These are phyloP conservation scores for Sporothrix inflata DNA, from an alignment of 2,329 filamentous ascomycete species.

Conservation along the genomic window DNA sequence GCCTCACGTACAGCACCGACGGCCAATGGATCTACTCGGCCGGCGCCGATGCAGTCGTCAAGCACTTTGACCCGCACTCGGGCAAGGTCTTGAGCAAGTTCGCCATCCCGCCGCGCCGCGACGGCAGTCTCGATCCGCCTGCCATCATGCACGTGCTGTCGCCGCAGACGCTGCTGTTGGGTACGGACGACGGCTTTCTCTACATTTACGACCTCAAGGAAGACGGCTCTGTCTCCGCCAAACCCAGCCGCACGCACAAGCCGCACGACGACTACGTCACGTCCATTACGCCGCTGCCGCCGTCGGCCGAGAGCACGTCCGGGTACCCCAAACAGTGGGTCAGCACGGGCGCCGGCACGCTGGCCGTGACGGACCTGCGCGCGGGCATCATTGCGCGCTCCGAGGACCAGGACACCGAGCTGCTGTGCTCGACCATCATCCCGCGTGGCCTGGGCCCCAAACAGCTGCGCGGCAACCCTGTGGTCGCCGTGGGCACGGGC, in stretches of 20 bases:
- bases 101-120: conserved; percentile 64
- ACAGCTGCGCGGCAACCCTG: conserved; percentile 67
- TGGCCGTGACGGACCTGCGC: conserved; percentile 87
- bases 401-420: conserved; percentile 92
- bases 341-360: conserved; percentile 86
- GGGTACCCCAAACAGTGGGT: conserved; percentile 95
- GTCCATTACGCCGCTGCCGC: conserved; percentile 79
- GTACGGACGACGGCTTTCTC: conserved; percentile 85
- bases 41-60: conserved; percentile 60
- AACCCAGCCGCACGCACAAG: conserved; percentile 76
- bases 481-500: conserved; percentile 74
- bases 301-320: conserved; percentile 78
- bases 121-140: conserved; percentile 55
- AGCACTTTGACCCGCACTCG: conserved; percentile 57
- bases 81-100: conserved; percentile 81
- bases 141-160: conserved; percentile 82
- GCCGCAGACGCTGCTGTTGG: conserved; percentile 84
- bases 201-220: conserved; percentile 82
- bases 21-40: conserved; percentile 70
- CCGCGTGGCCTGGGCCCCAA: conserved; percentile 70
- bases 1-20: conserved; percentile 76
- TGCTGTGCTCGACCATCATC: conserved; percentile 80
- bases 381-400: conserved; percentile 84
- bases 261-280: conserved; percentile 95
- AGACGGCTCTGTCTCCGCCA: conserved; percentile 54